A percentile compares a stretch with the other conserved stretches of the same genome.
Evolutionary conservation across 2,329 filamentous ascomycete species (phyloP).

Genomic region (Tolypocladium inflatum): DNA sequence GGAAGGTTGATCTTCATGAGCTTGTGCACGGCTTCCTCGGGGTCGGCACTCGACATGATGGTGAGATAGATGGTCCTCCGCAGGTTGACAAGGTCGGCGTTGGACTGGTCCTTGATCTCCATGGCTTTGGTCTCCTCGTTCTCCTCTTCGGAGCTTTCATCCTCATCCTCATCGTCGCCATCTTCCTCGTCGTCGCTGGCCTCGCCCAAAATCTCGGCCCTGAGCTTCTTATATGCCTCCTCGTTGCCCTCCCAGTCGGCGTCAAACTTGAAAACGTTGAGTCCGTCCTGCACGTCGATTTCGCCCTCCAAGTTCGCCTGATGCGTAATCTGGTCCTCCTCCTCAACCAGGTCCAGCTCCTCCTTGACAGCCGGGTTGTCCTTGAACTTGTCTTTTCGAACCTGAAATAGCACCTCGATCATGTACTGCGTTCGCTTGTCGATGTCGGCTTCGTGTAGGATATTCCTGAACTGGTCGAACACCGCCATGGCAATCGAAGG

Average conservation of each 20-base stretch:
- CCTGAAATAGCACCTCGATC: slow-evolving; percentile 96
- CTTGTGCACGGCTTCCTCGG: slow-evolving; percentile 96
- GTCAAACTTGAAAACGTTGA: slow-evolving; percentile 96
- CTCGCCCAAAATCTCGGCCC: slow-evolving; percentile 89
- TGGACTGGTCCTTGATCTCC: slow-evolving; percentile 97
- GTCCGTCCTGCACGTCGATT: slow-evolving; percentile 71
- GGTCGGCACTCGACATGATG: slow-evolving; percentile 92
- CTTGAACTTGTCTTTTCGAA: slow-evolving; percentile 93
- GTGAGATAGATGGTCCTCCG: slow-evolving; percentile 93
- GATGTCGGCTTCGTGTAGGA: slow-evolving; percentile 92
- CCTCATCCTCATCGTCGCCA: slow-evolving; percentile 39
- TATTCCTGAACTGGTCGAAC: slow-evolving; percentile 92
- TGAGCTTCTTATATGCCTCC: slow-evolving; percentile 78
- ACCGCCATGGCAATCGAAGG: slow-evolving; percentile 77
- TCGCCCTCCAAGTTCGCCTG: slow-evolving; percentile 72
- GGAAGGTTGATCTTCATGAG: slow-evolving; percentile 90
- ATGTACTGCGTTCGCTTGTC: slow-evolving; percentile 99
- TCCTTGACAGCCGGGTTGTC: slow-evolving; percentile 86
- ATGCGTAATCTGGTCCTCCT: slow-evolving; percentile 97
- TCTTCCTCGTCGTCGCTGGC: slow-evolving; percentile 77
- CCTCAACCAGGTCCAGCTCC: slow-evolving; percentile 89
- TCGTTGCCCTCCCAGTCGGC: slow-evolving; percentile 85
- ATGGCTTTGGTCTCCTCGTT: slow-evolving; percentile 71
- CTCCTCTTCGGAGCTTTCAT: slow-evolving; percentile 65
- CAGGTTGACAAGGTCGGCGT: slow-evolving; percentile 88